These are phyloP conservation scores for Sclerotinia subarctica DNA, from an alignment of 2,329 filamentous ascomycete genomes.

Conservation along the genomic window DNA sequence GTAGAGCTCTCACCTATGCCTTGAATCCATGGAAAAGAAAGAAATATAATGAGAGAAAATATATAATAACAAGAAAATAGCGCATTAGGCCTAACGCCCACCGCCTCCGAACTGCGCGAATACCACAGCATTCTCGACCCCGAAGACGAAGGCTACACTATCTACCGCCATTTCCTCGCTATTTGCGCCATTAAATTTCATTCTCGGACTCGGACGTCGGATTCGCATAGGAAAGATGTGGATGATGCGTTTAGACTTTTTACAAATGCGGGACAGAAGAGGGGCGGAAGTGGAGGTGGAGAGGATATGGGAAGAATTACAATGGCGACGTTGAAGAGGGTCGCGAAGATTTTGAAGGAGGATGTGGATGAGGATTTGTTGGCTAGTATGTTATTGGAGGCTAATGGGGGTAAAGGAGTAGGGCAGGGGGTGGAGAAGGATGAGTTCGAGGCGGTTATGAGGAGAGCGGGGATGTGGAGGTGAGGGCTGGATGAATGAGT, in stretches of 20 bases:
- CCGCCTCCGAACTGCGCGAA: conserved; percentile 65
- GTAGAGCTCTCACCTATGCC: neutral
- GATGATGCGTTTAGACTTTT: conserved; percentile 82
- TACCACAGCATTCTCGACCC: conserved; percentile 83
- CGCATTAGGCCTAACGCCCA: conserved; percentile 74
- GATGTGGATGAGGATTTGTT: conserved; percentile 79
- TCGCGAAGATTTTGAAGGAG: conserved; percentile 80
- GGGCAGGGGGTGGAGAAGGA: conserved; percentile 68
- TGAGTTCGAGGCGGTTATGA: conserved; percentile 47
- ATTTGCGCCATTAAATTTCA: conserved; percentile 86
- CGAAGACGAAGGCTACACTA: conserved; percentile 70
- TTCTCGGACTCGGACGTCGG: conserved; percentile 49
- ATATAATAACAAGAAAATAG: conserved; percentile 43
- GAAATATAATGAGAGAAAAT: neutral
- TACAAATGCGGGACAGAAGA: conserved; percentile 47
- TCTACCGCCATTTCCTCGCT: conserved; percentile 78
- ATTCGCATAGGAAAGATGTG: conserved; percentile 62
- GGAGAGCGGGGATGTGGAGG: conserved; percentile 37
- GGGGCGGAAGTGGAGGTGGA: conserved; percentile 41
- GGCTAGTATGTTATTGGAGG: conserved; percentile 92
- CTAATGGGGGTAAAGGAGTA: conserved; percentile 75
- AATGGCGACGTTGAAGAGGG: conserved; percentile 69
- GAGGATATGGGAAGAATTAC: conserved; percentile 62
- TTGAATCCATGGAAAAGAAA: neutral
- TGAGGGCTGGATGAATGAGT: conserved; percentile 17